Conservation (phyloP, 495 filamentous ascomycete species). For the Trichoderma gamsii region DNA sequence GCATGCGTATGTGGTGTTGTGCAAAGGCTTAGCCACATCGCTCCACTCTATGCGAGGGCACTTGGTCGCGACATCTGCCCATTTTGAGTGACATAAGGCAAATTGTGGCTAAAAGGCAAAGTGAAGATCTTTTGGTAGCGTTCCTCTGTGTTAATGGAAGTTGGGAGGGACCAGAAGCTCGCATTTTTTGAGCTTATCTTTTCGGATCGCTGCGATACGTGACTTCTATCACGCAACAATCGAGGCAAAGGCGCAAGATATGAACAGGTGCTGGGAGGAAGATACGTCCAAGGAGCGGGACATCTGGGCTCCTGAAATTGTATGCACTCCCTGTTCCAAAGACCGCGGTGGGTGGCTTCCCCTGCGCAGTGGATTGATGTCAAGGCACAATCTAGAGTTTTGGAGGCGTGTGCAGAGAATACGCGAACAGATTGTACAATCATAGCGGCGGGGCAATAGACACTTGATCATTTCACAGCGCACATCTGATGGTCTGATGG, state of each 20-base stretch:
- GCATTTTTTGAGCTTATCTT: too few species aligned
- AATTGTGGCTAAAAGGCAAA: neutral
- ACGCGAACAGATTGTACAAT: neutral
- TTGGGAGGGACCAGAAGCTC: too few species aligned
- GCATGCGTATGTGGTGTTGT: neutral
- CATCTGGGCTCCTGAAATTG: neutral
- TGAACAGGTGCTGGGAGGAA: too few species aligned
- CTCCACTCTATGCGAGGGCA: neutral
- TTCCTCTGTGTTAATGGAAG: too few species aligned
- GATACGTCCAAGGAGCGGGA: too few species aligned
- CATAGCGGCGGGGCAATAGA: neutral
- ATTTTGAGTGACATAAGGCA: neutral
- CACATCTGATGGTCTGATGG: neutral
- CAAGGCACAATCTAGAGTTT: neutral
- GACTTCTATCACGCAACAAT: too few species aligned
- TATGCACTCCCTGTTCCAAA: neutral
- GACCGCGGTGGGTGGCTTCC: neutral
- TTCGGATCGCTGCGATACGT: too few species aligned
- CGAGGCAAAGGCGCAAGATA: too few species aligned
- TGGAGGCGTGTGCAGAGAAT: neutral
- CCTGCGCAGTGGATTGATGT: neutral
- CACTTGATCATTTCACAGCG: neutral
- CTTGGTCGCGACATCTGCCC: neutral
- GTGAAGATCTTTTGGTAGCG: too few species aligned
- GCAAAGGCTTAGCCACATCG: neutral